Percentiles rank a stretch among this genome's conserved stretches.
These are phyloP conservation scores for Trichoderma virens DNA, from an alignment of 495 filamentous ascomycete genomes.

Conservation along the genomic window DNA sequence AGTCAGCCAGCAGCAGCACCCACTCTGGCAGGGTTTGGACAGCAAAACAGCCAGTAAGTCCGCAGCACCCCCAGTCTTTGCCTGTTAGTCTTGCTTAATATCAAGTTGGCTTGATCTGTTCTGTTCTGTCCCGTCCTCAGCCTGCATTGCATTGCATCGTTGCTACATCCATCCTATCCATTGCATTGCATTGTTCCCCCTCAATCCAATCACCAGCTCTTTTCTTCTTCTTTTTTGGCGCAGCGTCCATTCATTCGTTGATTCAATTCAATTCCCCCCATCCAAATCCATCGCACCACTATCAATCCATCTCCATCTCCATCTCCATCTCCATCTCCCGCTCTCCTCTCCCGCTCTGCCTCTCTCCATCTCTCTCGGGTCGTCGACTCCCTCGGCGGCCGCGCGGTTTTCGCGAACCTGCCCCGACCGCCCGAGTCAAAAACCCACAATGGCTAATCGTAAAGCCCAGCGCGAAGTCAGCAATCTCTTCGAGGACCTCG, in stretches of 20 bases:
- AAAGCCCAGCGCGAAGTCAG: slow-evolving; percentile 7
- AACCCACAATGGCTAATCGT: slow-evolving; percentile 3
- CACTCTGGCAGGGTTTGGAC: neutral
- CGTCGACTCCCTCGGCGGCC: neutral
- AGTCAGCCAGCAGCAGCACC: slow-evolving; percentile 6
- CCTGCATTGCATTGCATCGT: neutral
- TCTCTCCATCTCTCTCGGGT: neutral
- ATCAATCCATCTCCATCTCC: too few relatives aligned
- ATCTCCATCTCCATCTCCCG: neutral
- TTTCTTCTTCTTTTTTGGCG: neutral
- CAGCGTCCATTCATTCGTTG: neutral
- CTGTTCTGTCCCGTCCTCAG: too few relatives aligned
- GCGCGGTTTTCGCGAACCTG: neutral
- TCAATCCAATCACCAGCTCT: neutral
- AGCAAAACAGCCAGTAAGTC: neutral
- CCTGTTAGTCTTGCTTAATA: neutral
- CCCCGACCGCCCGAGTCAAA: neutral
- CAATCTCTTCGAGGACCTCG: neutral
- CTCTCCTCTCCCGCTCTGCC: neutral
- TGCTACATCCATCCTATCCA: neutral
- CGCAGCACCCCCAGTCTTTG: slow-evolving; percentile 4
- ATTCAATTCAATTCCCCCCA: too few relatives aligned
- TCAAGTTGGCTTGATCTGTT: neutral
- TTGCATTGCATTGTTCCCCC: neutral
- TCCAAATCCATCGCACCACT: too few relatives aligned